Conservation (phyloP, 2,329 filamentous ascomycete species). For the Aspergillus sp. region DNA sequence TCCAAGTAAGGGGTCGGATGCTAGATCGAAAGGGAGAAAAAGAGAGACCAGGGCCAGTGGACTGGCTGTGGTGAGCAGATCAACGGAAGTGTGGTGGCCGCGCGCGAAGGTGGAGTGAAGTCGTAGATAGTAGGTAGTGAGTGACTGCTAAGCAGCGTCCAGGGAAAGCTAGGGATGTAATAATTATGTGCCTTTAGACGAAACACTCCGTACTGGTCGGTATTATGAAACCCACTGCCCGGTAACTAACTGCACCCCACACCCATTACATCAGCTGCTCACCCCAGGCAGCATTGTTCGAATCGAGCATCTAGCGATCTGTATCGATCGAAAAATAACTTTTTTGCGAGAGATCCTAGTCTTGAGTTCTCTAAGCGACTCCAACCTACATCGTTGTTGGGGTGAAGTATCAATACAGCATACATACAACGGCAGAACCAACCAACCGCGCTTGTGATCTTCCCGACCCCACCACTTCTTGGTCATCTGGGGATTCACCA, state of each 20-base stretch:
- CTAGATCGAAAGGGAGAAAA: not conserved
- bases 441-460: no score
- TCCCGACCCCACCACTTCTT: no score
- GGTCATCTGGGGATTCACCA: no score
- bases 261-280: not conserved
- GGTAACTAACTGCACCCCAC: not conserved
- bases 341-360: no score
- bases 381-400: no score
- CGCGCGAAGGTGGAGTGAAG: not conserved
- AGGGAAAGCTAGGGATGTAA: conserved; percentile 14
- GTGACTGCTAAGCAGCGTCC: not conserved
- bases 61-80: no score
- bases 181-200: conserved; percentile 7
- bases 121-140: conserved; percentile 8
- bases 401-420: no score
- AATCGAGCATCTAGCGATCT: no score
- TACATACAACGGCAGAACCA: no score
- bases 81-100: not conserved
- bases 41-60: conserved; percentile 7
- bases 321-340: no score
- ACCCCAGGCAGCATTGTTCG: not conserved
- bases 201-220: not conserved
- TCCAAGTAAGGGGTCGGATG: not conserved
- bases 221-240: not conserved
- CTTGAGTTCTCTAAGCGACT: no score